A percentile compares a stretch with the other conserved stretches of the same genome.
Evolutionary conservation across 176 grass and related monocot genomes (phyloP).

Genomic region (Phoenix roebelenii): DNA sequence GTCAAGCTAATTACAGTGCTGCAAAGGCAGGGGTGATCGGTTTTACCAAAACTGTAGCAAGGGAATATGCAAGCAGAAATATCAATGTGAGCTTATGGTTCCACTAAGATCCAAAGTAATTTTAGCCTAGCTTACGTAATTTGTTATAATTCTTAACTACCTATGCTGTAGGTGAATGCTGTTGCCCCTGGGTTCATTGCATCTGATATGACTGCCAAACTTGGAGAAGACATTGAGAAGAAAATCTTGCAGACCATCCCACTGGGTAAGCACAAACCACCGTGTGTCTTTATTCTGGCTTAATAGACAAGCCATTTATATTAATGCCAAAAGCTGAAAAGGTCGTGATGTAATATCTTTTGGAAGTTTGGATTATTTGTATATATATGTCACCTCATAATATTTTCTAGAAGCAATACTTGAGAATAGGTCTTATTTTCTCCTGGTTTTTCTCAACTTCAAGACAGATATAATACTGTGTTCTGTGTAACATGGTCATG

Average conservation of each 20-base stretch:
- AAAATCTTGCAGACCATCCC: conserved; percentile 79
- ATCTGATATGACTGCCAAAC: conserved; percentile 87
- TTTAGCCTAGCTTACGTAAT: background rate
- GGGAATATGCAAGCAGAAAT: conserved; percentile 97
- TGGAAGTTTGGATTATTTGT: no score
- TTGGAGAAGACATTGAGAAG: conserved; percentile 81
- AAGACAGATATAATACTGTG: background rate
- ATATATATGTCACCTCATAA: no score
- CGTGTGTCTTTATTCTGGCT: no score
- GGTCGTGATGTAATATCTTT: no score
- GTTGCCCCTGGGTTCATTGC: conserved; percentile 91
- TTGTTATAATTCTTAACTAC: no score
- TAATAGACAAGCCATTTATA: no score
- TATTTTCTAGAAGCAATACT: no score
- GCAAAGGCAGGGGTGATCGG: conserved; percentile 96
- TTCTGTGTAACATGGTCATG: no score
- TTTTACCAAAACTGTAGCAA: conserved; percentile 88
- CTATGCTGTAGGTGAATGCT: conserved; percentile 62
- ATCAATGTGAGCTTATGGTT: conserved; percentile 50
- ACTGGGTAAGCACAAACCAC: conserved; percentile 40
- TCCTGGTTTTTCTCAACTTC: conserved; percentile 2
- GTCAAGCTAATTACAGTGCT: conserved; percentile 94
- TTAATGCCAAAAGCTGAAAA: no score
- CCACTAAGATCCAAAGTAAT: background rate
- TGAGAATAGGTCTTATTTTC: no score